phyloP scores from a whole-genome alignment of 805 yeast genomes.

The Cyberlindnera xishuangbannaensis region DNA sequence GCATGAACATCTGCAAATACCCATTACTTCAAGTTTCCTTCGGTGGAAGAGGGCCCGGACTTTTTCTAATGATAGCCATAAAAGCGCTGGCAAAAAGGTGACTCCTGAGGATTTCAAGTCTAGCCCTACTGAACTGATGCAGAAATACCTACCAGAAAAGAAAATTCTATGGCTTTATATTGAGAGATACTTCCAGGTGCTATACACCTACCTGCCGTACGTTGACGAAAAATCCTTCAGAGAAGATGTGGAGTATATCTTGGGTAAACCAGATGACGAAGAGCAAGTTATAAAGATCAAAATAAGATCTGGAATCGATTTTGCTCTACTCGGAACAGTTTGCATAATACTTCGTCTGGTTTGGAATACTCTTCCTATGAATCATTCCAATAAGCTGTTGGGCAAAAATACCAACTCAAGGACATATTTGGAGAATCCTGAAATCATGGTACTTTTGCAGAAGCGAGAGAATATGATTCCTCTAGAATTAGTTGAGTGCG shows the following conservation, averaged over 20 bases:
- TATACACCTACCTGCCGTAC: slow-evolving; percentile 63
- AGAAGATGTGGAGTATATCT: slow-evolving; percentile 35
- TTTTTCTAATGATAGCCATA: slow-evolving; percentile 12
- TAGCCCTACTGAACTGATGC: slow-evolving; percentile 29
- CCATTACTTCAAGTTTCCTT: too few relatives aligned
- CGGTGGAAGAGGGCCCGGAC: slow-evolving; percentile 15
- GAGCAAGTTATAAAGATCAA: slow-evolving; percentile 25
- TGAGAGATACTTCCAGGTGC: slow-evolving; percentile 50
- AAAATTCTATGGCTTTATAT: slow-evolving; percentile 50
- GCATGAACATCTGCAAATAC: too few relatives aligned
- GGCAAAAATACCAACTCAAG: slow-evolving; percentile 13
- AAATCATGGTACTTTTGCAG: slow-evolving; percentile 24
- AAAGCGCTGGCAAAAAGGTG: slow-evolving; percentile 7
- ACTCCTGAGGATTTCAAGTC: slow-evolving; percentile 20
- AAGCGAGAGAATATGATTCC: slow-evolving; percentile 37
- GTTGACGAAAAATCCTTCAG: slow-evolving; percentile 53
- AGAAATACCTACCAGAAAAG: slow-evolving; percentile 47
- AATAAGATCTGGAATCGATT: slow-evolving; percentile 33
- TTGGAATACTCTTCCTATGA: slow-evolving; percentile 49
- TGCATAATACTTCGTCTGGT: slow-evolving; percentile 47
- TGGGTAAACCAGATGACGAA: slow-evolving; percentile 35
- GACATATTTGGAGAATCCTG: slow-evolving; percentile 18
- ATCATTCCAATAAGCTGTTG: slow-evolving; percentile 22
- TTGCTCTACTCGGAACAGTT: slow-evolving; percentile 45
- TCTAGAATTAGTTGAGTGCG: slow-evolving; percentile 37